These are phyloP conservation scores for Termitomyces sp. DNA, from an alignment of 768 basidiomycete genomes.

Conservation along the genomic window DNA sequence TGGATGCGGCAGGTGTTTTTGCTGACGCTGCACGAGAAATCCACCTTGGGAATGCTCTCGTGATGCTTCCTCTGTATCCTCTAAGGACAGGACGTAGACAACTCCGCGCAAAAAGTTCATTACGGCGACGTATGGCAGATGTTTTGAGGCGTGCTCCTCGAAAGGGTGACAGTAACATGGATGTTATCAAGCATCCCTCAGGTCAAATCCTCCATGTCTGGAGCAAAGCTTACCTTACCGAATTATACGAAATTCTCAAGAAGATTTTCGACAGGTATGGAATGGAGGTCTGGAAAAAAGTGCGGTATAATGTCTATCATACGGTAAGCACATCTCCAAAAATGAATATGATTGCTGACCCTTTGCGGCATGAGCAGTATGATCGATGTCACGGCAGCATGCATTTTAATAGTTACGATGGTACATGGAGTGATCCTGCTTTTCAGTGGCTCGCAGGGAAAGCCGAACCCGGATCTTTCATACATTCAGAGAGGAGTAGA, in stretches of 20 bases:
- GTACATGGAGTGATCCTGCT: neutral
- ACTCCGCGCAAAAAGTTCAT: no score
- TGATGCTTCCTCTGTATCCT: neutral
- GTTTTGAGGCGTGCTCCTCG: neutral
- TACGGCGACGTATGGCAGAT: neutral
- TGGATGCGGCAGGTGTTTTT: neutral
- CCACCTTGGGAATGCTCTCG: neutral
- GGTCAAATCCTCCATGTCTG: neutral
- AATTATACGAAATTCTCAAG: neutral
- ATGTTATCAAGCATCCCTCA: neutral
- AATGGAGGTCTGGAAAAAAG: neutral
- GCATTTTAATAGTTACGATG: neutral
- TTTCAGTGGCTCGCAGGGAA: neutral
- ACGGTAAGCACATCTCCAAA: neutral
- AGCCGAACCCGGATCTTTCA: slow-evolving; percentile 1
- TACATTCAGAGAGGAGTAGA: slow-evolving; percentile 4
- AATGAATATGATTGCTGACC: neutral
- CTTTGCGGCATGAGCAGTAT: neutral
- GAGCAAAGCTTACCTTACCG: neutral
- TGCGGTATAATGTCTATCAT: neutral
- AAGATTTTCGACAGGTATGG: neutral
- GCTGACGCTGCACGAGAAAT: neutral
- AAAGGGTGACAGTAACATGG: neutral
- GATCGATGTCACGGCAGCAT: neutral
- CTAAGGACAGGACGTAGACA: neutral